These are phyloP conservation scores for Pachysandra terminalis DNA, from an alignment of 164 flowering plant species.

Conservation along the genomic window DNA sequence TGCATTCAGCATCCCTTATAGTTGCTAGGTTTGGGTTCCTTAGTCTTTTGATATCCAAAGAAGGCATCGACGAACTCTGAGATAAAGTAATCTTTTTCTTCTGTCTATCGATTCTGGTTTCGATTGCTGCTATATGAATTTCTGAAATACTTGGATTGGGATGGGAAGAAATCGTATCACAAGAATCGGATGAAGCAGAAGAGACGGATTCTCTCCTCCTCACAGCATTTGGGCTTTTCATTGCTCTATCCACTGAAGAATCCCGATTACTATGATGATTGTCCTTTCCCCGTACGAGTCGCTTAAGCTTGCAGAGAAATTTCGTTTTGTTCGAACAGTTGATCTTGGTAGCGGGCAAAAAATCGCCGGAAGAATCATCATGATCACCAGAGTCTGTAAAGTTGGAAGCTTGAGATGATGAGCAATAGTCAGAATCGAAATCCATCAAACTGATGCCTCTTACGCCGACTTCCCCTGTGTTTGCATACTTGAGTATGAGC, in stretches of 20 bases:
- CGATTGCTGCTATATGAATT: slow-evolving; percentile 4
- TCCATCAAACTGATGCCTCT: slow-evolving; percentile 27
- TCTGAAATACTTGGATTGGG: slow-evolving; percentile 13
- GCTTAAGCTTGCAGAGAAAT: slow-evolving; percentile 57
- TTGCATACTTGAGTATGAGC: slow-evolving; percentile 80
- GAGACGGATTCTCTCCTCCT: slow-evolving; percentile 16
- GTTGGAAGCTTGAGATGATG: slow-evolving; percentile 54
- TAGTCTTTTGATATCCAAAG: slow-evolving; percentile 34
- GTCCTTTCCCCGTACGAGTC: slow-evolving; percentile 47
- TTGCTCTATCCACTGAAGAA: slow-evolving; percentile 22
- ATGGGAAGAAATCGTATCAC: slow-evolving; percentile 19
- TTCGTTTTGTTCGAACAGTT: slow-evolving; percentile 33
- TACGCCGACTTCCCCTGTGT: slow-evolving; percentile 41
- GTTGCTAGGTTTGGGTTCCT: slow-evolving; percentile 25
- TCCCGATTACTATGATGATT: slow-evolving; percentile 14
- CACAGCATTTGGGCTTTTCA: slow-evolving; percentile 8
- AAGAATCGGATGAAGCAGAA: slow-evolving; percentile 18
- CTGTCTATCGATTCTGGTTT: slow-evolving; percentile 17
- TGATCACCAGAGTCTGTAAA: slow-evolving; percentile 52
- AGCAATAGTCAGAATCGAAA: slow-evolving; percentile 55
- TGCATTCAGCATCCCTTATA: slow-evolving; percentile 9
- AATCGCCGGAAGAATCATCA: slow-evolving; percentile 47
- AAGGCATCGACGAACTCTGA: slow-evolving; percentile 21
- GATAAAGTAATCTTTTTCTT: slow-evolving; percentile 15
- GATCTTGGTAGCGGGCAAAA: slow-evolving; percentile 21